Conservation (phyloP, 1,139 yeast species). For the Saccharomyces hybrid region DNA sequence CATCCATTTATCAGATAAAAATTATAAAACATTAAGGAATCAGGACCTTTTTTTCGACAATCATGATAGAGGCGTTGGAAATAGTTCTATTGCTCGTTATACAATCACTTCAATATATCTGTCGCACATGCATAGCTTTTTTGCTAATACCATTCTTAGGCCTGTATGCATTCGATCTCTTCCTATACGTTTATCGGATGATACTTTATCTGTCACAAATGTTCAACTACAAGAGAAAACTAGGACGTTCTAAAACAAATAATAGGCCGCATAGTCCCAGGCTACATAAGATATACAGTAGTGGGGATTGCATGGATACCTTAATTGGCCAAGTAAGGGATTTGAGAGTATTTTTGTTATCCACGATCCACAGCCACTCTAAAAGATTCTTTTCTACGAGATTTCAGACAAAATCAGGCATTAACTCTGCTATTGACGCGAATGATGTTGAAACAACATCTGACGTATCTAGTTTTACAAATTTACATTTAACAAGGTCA, state of each 20-base stretch:
- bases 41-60: neutral
- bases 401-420: neutral
- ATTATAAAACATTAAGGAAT: neutral
- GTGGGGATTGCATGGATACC: neutral
- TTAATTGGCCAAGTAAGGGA: neutral
- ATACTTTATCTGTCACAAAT: constrained; percentile 2
- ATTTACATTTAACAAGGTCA: neutral
- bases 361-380: neutral
- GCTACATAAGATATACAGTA: neutral
- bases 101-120: constrained; percentile 3
- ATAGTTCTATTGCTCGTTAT: neutral
- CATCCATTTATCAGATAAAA: neutral
- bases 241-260: neutral
- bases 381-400: neutral
- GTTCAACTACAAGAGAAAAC: neutral
- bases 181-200: constrained; percentile 9
- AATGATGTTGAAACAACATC: neutral
- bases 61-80: neutral
- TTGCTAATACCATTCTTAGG: constrained; percentile 6
- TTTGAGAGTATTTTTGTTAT: neutral
- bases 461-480: neutral
- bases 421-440: neutral
- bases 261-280: neutral
- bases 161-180: constrained; percentile 8
- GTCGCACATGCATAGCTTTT: constrained; percentile 5